Base-by-base conservation (phyloP, 2,329 filamentous ascomycete species). In the Trichoderma sp. region DNA sequence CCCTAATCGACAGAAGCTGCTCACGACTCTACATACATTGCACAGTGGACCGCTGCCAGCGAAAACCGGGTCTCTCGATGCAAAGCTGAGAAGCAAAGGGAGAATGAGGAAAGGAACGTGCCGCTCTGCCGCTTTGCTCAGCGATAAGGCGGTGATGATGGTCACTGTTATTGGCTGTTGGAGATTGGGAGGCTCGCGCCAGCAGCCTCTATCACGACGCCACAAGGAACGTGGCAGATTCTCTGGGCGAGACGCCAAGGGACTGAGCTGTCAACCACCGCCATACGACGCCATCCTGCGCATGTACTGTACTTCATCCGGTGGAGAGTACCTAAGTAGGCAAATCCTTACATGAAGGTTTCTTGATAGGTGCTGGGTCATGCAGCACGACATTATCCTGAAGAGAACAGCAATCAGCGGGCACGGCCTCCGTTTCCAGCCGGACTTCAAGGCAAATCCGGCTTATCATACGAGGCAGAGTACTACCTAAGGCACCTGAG, bases 161-260 rank as follows among this genome's bases (percentile, higher is more conserved):
- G 2, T 15, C 21, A n/a, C 10, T 39, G 39, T 44, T 24, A 52
- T 61, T 61, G 58, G 58, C 21, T 5, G 17, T 39, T 43, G 34
- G 24, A 28, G 47, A 26, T 30, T 52, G 28, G 12, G 17, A 51
- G 21, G 26, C 7, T 43, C 34, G 19, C 26, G 15, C 30, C 10
- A 48, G 17, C 30, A 21, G 47, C 39, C 54, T 64, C 54, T 58
- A 58, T 58, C 62, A 64, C 47, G 19, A 39, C 54, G 52, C 62
- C 62, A 58, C 62, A 51, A 52, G 45, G 17, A 50, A 64, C 51
- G 54, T 64, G 62, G 54, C 62, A 48, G 45, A 43, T 57, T 24
- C 52, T 34, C 24, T 24, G 47, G 34, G 24, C 24, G 12, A 34
- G 47, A 43, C 24, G 24, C 17, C 21, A 30, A 52, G 43, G 21